These are phyloP conservation scores for Sphaerosporella brunnea DNA, from an alignment of 495 filamentous ascomycete species.

Conservation along the genomic window DNA sequence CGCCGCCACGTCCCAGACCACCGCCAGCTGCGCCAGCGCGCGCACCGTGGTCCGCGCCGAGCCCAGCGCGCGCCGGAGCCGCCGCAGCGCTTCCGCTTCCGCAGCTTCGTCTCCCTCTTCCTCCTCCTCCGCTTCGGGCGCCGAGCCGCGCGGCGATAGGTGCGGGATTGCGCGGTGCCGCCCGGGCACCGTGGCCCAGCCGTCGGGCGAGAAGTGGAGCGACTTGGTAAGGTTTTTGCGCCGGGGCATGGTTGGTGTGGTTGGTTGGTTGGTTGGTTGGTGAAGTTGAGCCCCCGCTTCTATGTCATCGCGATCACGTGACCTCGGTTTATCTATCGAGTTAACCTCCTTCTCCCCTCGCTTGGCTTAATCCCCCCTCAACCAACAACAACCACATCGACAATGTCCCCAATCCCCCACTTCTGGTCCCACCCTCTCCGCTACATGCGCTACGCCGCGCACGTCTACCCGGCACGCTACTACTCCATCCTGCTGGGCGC, in stretches of 20 bases:
- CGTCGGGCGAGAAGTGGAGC: background rate
- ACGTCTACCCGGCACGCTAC: slow-evolving; percentile 76
- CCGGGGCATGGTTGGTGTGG: background rate
- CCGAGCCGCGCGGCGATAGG: background rate
- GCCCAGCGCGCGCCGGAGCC: too few relatives aligned
- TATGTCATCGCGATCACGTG: background rate
- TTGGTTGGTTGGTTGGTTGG: background rate
- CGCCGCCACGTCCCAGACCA: too few relatives aligned
- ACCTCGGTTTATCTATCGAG: background rate
- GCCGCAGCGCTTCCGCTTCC: background rate
- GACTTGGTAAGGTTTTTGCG: slow-evolving; percentile 1
- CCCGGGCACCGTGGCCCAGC: background rate
- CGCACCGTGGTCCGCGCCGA: too few relatives aligned
- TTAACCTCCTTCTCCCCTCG: background rate
- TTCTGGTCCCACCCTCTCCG: slow-evolving; percentile 70
- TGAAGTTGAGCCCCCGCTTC: background rate
- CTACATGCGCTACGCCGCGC: slow-evolving; percentile 72
- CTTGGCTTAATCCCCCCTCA: slow-evolving; percentile 4
- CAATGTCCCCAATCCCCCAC: slow-evolving; percentile 33
- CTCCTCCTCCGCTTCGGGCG: background rate
- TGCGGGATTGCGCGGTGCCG: background rate
- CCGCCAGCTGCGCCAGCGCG: too few relatives aligned
- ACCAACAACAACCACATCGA: slow-evolving; percentile 36
- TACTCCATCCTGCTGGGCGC: slow-evolving; percentile 57
- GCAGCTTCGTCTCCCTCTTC: background rate